phyloP scores from a whole-genome alignment of 805 yeast genomes.

The Blastobotrys chiropterorum region DNA sequence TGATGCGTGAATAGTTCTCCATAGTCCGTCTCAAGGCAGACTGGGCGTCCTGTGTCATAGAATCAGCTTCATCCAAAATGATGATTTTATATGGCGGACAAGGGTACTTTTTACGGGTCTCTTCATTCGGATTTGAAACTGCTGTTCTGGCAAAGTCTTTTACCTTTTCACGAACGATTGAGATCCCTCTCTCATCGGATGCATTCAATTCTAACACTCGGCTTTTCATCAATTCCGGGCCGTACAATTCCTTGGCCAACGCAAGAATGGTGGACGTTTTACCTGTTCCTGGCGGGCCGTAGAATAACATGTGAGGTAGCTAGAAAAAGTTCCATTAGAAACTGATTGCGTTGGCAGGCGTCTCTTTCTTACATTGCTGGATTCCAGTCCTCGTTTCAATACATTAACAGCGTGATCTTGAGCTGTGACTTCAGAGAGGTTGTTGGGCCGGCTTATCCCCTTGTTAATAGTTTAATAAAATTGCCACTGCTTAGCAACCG shows the following conservation, averaged over 20 bases:
- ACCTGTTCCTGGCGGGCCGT: slow-evolving; percentile 97
- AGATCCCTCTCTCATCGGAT: slow-evolving; percentile 95
- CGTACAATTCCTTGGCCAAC: slow-evolving; percentile 79
- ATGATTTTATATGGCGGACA: slow-evolving; percentile 96
- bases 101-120: slow-evolving; percentile 69
- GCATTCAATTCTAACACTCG: slow-evolving; percentile 96
- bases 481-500: not conserved
- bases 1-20: slow-evolving; percentile 80
- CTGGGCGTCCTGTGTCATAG: slow-evolving; percentile 87
- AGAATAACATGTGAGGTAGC: slow-evolving; percentile 69
- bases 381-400: slow-evolving; percentile 65
- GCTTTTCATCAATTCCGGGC: slow-evolving; percentile 75
- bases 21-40: slow-evolving; percentile 87
- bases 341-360: not conserved
- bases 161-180: slow-evolving; percentile 95
- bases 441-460: slow-evolving; percentile 64
- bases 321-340: not conserved
- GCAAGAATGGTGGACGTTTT: slow-evolving; percentile 88
- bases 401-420: slow-evolving; percentile 87
- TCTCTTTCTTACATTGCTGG: slow-evolving; percentile 47
- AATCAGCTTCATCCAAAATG: slow-evolving; percentile 87
- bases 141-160: slow-evolving; percentile 87
- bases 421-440: slow-evolving; percentile 79
- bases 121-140: slow-evolving; percentile 70
- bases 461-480: too few relatives aligned